Conservation (phyloP, 345 rosid species). For the Salix viminalis region DNA sequence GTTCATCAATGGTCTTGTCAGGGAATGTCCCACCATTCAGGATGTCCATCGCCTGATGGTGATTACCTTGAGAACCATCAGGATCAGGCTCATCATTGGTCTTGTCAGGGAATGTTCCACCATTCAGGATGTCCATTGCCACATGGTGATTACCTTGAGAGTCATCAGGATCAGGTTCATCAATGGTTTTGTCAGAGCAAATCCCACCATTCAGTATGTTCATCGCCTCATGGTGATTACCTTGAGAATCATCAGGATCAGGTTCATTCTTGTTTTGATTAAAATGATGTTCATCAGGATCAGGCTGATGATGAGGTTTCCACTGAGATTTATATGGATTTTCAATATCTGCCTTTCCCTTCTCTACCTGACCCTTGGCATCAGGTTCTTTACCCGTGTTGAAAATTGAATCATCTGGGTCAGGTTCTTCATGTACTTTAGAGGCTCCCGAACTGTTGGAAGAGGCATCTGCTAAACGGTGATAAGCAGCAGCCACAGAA, state of each 20-base stretch:
- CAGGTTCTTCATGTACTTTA: conserved; percentile 51
- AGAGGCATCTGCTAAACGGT: conserved; percentile 41
- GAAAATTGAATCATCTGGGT: conserved; percentile 49
- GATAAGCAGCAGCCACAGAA: conserved; percentile 86
- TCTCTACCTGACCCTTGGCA: neutral
- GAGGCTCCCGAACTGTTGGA: conserved; percentile 19
- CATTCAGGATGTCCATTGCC: conserved; percentile 8
- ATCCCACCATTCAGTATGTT: conserved; percentile 8
- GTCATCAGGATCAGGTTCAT: conserved; percentile 39
- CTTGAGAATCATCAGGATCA: conserved; percentile 8
- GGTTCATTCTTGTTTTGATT: conserved; percentile 4
- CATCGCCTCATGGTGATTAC: neutral
- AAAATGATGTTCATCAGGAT: conserved; percentile 32
- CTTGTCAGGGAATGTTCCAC: neutral
- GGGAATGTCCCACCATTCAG: neutral
- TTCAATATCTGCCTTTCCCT: conserved; percentile 9
- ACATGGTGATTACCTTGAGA: conserved; percentile 2
- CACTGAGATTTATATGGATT: neutral
- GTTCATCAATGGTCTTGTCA: conserved; percentile 38
- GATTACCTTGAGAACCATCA: conserved; percentile 37
- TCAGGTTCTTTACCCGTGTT: conserved; percentile 15
- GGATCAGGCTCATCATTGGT: conserved; percentile 60
- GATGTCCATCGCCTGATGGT: too few species aligned
- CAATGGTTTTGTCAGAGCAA: conserved; percentile 16
- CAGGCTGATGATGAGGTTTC: conserved; percentile 24